phyloP scores from a whole-genome alignment of 192 early-diverging fungal species.

The Backusella tuberculispora region DNA sequence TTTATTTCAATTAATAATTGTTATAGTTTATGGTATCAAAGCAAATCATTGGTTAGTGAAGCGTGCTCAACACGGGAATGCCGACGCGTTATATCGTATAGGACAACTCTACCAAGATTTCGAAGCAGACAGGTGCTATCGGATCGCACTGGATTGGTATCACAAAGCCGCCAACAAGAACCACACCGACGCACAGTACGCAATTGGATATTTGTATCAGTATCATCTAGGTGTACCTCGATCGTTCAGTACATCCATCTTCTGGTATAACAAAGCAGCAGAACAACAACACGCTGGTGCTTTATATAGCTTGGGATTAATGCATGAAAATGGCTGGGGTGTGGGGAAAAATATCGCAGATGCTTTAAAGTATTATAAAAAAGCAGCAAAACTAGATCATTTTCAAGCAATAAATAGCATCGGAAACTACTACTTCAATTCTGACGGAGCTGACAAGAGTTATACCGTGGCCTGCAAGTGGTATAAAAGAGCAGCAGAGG shows the following conservation, averaged over 20 bases:
- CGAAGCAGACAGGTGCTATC: not conserved
- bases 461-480: not conserved
- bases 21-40: conserved; percentile 3
- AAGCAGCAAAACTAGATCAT: not conserved
- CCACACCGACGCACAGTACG: not conserved
- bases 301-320: not conserved
- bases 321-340: conserved; percentile 3
- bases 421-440: not conserved
- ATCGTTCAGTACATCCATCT: not conserved
- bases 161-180: not conserved
- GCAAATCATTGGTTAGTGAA: not conserved
- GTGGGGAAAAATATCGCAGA: not conserved
- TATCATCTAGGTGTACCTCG: not conserved
- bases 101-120: not conserved
- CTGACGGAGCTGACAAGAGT: not conserved
- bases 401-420: not conserved
- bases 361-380: not conserved
- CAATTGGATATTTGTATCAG: not conserved
- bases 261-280: not conserved
- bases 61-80: not conserved
- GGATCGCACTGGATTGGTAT: not conserved
- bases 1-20: not conserved
- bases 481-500: not conserved
- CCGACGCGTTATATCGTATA: not conserved
- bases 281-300: not conserved